Evolutionary conservation across 108 stramenopile genomes (phyloP).

Genomic region (Pseudonitzschia pungens): DNA sequence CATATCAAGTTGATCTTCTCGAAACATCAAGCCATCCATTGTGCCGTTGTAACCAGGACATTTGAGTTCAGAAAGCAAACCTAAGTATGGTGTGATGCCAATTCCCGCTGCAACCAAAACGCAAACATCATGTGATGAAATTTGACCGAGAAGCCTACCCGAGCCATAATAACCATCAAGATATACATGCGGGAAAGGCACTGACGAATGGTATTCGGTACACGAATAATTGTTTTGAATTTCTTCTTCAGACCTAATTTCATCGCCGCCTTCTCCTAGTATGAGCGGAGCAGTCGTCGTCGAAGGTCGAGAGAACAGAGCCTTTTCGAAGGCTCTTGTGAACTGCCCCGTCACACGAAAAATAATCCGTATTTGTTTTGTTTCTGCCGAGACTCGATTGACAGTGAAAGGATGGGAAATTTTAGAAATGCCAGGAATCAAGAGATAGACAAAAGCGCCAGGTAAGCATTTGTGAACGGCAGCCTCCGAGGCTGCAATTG

Average conservation of each 20-base stretch:
- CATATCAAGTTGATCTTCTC: conserved; percentile 1
- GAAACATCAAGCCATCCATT: conserved; percentile 4
- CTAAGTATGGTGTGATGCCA: conserved; percentile 64
- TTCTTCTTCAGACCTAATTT: conserved; percentile 14
- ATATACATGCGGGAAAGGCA: conserved; percentile 19
- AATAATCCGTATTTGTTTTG: conserved; percentile 39
- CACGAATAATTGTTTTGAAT: neutral
- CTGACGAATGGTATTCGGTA: conserved; percentile 1
- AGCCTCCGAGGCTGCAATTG: conserved; percentile 30
- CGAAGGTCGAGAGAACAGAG: conserved; percentile 7
- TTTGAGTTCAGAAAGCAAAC: conserved; percentile 27
- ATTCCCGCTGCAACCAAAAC: conserved; percentile 59
- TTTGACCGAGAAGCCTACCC: conserved; percentile 24
- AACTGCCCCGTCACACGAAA: conserved; percentile 46
- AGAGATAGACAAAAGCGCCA: conserved; percentile 34
- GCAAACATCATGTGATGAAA: conserved; percentile 44
- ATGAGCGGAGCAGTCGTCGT: neutral
- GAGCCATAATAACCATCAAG: conserved; percentile 53
- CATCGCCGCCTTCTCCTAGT: neutral
- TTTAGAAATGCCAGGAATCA: conserved; percentile 32
- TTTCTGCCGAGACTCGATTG: conserved; percentile 27
- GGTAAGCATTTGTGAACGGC: conserved; percentile 32
- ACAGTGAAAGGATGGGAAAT: conserved; percentile 54
- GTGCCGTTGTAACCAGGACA: conserved; percentile 8
- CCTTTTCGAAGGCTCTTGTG: conserved; percentile 28